Conservation (phyloP, 2,329 filamentous ascomycete genomes). For the Scedosporium aurantiacum region DNA sequence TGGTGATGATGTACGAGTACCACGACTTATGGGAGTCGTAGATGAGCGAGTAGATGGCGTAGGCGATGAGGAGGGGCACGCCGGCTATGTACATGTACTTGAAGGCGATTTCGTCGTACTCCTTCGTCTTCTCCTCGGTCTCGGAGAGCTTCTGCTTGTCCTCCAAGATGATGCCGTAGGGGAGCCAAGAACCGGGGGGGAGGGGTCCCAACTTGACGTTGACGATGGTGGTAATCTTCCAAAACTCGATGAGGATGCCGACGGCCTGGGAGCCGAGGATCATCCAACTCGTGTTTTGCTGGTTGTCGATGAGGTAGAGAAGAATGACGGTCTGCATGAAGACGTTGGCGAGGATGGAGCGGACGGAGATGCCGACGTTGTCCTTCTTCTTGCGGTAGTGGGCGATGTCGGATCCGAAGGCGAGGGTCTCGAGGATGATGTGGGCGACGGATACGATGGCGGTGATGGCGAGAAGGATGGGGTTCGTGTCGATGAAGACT, state of each 20-base stretch:
- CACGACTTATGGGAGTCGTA: conserved; percentile 96
- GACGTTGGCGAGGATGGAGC: conserved; percentile 91
- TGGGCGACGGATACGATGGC: conserved; percentile 77
- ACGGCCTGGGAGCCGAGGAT: conserved; percentile 88
- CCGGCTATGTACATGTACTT: conserved; percentile 89
- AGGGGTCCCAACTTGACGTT: conserved; percentile 71
- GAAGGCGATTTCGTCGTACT: conserved; percentile 97
- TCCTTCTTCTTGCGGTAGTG: conserved; percentile 99
- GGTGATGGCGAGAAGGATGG: conserved; percentile 78
- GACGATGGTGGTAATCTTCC: conserved; percentile 96
- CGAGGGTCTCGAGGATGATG: conserved; percentile 89
- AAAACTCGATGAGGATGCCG: conserved; percentile 59
- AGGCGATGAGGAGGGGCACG: conserved; percentile 79
- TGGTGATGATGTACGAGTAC: conserved; percentile 94
- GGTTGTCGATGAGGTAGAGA: conserved; percentile 94
- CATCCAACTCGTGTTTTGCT: conserved; percentile 98
- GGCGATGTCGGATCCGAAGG: conserved; percentile 93
- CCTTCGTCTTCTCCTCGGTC: conserved; percentile 94
- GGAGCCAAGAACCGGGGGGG: conserved; percentile 57
- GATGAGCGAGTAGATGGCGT: conserved; percentile 79
- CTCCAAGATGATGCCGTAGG: conserved; percentile 76
- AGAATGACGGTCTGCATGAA: conserved; percentile 97
- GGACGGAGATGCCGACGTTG: conserved; percentile 90
- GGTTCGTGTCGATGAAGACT: conserved; percentile 86
- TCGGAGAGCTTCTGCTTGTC: conserved; percentile 95